Evolutionary conservation across 306 rosid genomes (phyloP).

Genomic region (Ormosia emarginata): DNA sequence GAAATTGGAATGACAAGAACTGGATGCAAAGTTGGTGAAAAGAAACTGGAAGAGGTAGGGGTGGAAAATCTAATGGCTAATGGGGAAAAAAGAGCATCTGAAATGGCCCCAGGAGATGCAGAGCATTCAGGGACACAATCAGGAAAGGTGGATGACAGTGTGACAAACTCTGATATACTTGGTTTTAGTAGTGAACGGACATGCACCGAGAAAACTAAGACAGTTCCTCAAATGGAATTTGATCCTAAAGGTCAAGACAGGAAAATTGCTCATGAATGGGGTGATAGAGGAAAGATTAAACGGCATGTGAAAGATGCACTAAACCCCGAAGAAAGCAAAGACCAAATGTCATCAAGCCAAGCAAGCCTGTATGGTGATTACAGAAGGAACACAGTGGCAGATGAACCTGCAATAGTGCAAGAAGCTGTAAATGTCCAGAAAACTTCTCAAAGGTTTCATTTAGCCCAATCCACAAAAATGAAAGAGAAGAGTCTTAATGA

Average conservation of each 20-base stretch:
- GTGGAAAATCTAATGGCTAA: conserved; percentile 23
- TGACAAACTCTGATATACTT: conserved; percentile 37
- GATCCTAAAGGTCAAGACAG: conserved; percentile 41
- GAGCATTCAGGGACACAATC: conserved; percentile 18
- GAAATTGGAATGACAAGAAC: conserved; percentile 26
- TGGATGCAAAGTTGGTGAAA: conserved; percentile 27
- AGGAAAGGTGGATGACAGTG: conserved; percentile 32
- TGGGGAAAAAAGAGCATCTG: conserved; percentile 17
- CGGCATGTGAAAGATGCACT: conserved; percentile 29
- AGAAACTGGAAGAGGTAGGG: conserved; percentile 28
- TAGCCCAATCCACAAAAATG: conserved; percentile 37
- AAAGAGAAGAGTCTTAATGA: conserved; percentile 45
- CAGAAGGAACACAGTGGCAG: conserved; percentile 36
- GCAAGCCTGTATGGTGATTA: conserved; percentile 29
- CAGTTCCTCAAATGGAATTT: conserved; percentile 34
- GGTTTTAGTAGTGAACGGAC: conserved; percentile 31
- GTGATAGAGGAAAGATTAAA: conserved; percentile 36
- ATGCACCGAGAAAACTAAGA: conserved; percentile 28
- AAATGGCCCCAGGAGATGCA: conserved; percentile 17
- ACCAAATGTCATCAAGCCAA: conserved; percentile 23
- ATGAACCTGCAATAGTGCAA: conserved; percentile 33
- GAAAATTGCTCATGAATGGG: conserved; percentile 39
- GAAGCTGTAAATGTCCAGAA: conserved; percentile 39
- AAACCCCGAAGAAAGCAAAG: conserved; percentile 34
- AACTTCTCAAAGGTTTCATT: conserved; percentile 35